phyloP scores from a whole-genome alignment of 2,329 filamentous ascomycete species.

The Daldinia eschscholtzii region DNA sequence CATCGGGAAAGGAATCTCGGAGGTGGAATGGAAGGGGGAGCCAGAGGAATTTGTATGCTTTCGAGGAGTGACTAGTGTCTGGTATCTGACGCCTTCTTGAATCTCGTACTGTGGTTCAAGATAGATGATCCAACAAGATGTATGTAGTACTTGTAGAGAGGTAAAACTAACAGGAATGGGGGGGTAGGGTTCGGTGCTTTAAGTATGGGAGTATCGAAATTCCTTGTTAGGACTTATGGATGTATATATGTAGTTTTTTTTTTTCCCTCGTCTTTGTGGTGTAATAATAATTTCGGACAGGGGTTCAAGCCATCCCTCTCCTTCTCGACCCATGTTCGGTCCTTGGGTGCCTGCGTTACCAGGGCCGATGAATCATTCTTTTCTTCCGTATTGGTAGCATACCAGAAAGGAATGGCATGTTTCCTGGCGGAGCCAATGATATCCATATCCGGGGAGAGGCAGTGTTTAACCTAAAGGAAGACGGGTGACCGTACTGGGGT shows the following conservation, averaged over 20 bases:
- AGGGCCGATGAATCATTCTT: constrained; percentile 47
- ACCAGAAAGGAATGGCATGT: constrained; percentile 49
- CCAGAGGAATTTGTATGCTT: constrained; percentile 37
- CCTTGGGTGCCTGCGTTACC: constrained; percentile 42
- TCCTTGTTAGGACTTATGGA: constrained; percentile 43
- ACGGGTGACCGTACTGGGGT: constrained; percentile 43
- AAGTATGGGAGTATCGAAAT: constrained; percentile 39
- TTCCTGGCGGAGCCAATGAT: constrained; percentile 44
- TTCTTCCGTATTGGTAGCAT: constrained; percentile 37
- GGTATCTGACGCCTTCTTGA: constrained; percentile 24
- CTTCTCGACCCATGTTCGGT: constrained; percentile 39
- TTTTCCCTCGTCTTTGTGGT: constrained; percentile 41
- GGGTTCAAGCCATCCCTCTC: constrained; percentile 38
- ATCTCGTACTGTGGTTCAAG: constrained; percentile 20
- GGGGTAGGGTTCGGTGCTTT: constrained; percentile 36
- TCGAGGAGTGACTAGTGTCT: constrained; percentile 34
- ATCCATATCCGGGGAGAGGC: constrained; percentile 44
- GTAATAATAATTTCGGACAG: constrained; percentile 42
- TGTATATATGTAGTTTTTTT: constrained; percentile 31
- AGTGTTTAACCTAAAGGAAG: constrained; percentile 43
- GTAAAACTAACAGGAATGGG: constrained; percentile 22
- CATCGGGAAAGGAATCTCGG: constrained; percentile 35
- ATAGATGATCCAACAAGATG: constrained; percentile 12
- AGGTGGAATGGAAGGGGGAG: constrained; percentile 29
- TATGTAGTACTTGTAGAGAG: constrained; percentile 9